Conservation (phyloP, 352 stramenopile species). For the Pythium folliculosum region DNA sequence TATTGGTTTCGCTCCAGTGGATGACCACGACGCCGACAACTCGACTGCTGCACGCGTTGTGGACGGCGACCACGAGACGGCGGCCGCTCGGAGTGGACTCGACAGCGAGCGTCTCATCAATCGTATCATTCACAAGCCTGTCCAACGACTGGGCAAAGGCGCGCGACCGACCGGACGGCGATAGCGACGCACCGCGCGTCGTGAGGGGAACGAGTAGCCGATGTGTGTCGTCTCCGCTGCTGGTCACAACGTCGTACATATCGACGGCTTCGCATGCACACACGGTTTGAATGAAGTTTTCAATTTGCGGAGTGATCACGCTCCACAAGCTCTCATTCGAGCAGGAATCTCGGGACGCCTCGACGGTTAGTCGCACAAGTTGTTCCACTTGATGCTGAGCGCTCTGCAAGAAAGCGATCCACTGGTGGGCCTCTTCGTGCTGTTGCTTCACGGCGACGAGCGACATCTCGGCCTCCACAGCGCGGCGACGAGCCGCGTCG, state of each 20-base stretch:
- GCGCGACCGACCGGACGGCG: neutral
- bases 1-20: neutral
- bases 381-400: neutral
- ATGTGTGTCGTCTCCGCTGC: neutral
- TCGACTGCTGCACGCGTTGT: neutral
- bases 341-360: neutral
- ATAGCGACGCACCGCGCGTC: neutral
- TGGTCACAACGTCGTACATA: slow-evolving; percentile 3
- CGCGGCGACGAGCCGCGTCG: neutral
- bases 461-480: slow-evolving; percentile 3
- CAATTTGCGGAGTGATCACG: neutral
- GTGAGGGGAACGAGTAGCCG: neutral
- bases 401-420: slow-evolving; percentile 14
- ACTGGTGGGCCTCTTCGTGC: slow-evolving; percentile 10
- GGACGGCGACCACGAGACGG: neutral
- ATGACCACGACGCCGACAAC: slow-evolving; percentile 7
- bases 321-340: neutral
- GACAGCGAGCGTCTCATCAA: neutral
- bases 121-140: neutral
- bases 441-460: neutral
- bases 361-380: neutral
- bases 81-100: slow-evolving; percentile 1
- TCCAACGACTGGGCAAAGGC: neutral
- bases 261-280: slow-evolving; percentile 16
- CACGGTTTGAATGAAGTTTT: slow-evolving; percentile 3